Evolutionary conservation across 2,329 filamentous ascomycete genomes (phyloP).

Genomic region (Claviceps humidiphila): DNA sequence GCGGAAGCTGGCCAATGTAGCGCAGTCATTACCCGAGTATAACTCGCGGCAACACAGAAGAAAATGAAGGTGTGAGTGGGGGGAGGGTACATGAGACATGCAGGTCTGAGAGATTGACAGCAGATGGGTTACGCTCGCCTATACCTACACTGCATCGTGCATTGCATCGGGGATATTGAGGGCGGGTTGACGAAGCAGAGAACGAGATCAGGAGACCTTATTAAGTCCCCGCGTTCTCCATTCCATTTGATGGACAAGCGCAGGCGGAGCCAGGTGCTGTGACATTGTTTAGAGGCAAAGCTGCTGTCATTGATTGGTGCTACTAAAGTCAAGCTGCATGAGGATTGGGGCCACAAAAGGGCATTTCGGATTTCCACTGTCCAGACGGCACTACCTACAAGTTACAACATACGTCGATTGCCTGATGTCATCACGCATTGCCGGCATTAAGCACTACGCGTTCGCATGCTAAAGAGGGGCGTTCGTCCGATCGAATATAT

Average conservation of each 20-base stretch:
- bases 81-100: background rate
- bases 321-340: too few relatives aligned
- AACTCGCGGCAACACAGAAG: background rate
- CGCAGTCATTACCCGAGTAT: background rate
- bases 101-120: background rate
- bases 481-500: background rate
- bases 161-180: background rate
- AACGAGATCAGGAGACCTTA: background rate
- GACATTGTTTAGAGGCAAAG: background rate
- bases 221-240: too few relatives aligned
- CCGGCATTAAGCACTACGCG: background rate
- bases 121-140: background rate
- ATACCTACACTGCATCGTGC: background rate
- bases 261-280: too few relatives aligned
- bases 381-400: too few relatives aligned
- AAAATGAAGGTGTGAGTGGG: background rate
- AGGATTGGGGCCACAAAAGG: too few relatives aligned
- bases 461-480: background rate
- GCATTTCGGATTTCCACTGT: too few relatives aligned
- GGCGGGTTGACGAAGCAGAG: background rate
- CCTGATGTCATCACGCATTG: background rate
- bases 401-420: background rate
- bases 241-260: too few relatives aligned
- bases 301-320: too few relatives aligned
- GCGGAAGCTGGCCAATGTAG: background rate